A percentile compares a stretch with the other conserved stretches of the same genome.
phyloP scores from a whole-genome alignment of 2,329 filamentous ascomycete species.

The Xylariaceae sp. region DNA sequence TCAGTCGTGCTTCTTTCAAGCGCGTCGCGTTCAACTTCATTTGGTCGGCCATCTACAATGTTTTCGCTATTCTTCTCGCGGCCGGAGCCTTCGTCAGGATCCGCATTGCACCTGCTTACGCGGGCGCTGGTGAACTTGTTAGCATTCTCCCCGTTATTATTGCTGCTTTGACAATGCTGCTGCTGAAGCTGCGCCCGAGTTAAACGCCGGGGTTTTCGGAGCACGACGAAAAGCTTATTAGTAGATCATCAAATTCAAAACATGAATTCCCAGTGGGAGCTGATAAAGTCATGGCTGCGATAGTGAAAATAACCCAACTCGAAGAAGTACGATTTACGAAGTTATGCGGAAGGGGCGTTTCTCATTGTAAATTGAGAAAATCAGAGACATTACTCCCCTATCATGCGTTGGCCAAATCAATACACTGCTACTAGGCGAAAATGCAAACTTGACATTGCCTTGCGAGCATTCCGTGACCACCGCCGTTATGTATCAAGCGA shows the following conservation, averaged over 20 bases:
- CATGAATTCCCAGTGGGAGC: neutral
- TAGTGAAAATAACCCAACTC: no score
- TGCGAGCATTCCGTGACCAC: no score
- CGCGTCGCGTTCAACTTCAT: constrained; percentile 72
- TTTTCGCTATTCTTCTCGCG: constrained; percentile 70
- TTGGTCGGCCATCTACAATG: constrained; percentile 75
- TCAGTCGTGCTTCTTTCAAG: constrained; percentile 52
- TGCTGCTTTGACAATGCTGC: constrained; percentile 20
- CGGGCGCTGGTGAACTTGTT: constrained; percentile 70
- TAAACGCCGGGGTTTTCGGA: neutral
- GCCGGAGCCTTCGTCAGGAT: constrained; percentile 65
- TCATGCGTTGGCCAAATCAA: no score
- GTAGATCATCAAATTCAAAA: no score
- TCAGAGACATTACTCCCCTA: no score
- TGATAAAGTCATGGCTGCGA: neutral
- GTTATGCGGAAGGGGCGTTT: no score
- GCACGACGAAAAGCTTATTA: no score
- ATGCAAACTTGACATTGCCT: no score
- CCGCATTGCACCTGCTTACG: constrained; percentile 58
- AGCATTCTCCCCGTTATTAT: constrained; percentile 70
- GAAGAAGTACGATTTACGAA: no score
- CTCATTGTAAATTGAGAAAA: no score
- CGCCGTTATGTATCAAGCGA: no score
- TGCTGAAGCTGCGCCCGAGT: constrained; percentile 10
- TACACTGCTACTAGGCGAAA: no score